Percentiles rank a stretch among this genome's conserved stretches.
Conservation (phyloP, 805 yeast species). For the Starmerella asiatica region DNA sequence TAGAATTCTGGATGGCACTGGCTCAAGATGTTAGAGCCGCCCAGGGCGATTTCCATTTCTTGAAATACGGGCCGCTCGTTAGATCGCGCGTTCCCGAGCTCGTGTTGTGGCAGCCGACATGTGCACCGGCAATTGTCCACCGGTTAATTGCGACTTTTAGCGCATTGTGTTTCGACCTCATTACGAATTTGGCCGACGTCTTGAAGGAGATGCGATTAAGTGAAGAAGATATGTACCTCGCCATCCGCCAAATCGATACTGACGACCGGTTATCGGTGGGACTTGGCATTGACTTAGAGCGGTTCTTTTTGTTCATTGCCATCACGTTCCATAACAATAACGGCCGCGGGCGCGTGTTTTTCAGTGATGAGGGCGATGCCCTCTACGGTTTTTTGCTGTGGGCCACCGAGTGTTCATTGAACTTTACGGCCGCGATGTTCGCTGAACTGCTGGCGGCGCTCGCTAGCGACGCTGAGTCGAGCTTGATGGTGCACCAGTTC, state of each 20-base stretch:
- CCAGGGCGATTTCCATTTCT: slow-evolving; percentile 8
- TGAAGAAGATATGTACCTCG: slow-evolving; percentile 30
- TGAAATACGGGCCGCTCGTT: slow-evolving; percentile 12
- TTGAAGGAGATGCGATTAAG: slow-evolving; percentile 29
- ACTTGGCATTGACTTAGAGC: slow-evolving; percentile 70
- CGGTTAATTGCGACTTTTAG: slow-evolving; percentile 19
- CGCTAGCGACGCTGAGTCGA: slow-evolving; percentile 25
- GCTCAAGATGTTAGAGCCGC: slow-evolving; percentile 24
- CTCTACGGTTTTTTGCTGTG: slow-evolving; percentile 72
- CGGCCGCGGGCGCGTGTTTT: slow-evolving; percentile 42
- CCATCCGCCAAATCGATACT: slow-evolving; percentile 15
- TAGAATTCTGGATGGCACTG: slow-evolving; percentile 29
- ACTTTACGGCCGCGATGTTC: slow-evolving; percentile 64
- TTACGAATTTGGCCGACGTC: slow-evolving; percentile 29
- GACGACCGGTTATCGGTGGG: slow-evolving; percentile 6
- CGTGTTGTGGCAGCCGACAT: slow-evolving; percentile 10
- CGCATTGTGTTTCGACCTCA: slow-evolving; percentile 22
- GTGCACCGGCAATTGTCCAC: slow-evolving; percentile 6
- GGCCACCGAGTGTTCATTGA: slow-evolving; percentile 70
- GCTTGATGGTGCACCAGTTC: slow-evolving; percentile 34
- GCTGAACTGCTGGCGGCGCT: slow-evolving; percentile 67
- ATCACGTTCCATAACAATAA: slow-evolving; percentile 54
- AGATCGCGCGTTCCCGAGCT: slow-evolving; percentile 24
- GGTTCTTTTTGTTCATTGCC: slow-evolving; percentile 65
- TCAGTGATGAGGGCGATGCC: slow-evolving; percentile 54